Evolutionary conservation across 768 basidiomycete genomes (phyloP), one percentile per base, ranked within the genome.

Genomic region (Baorangia bicolor): DNA sequence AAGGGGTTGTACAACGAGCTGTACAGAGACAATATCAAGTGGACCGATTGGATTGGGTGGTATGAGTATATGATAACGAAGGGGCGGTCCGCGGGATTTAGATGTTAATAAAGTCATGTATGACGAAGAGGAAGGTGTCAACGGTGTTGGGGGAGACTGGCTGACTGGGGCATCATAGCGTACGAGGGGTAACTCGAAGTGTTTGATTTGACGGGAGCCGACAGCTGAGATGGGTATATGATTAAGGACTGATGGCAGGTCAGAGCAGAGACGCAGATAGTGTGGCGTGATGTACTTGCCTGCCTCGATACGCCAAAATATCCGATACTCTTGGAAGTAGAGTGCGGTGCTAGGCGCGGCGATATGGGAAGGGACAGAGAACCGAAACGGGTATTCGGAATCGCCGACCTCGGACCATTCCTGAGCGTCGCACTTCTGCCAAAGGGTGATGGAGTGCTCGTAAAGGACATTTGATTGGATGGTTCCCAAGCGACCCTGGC

Each of bases 271-370:
- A 38, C 56, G 20, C 7, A 35, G 45, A 49, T 35, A 40, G 41
- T 31, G 34, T 45, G 38, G 39, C 13, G 50, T n/a, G 50, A 48
- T 58, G 43, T 14, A 78, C 85, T 59, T 60, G 85, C 90, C 80
- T 59, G 91, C 91, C 75, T 94, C 92, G 53, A 94, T 77, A 50
- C 90, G 79, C 92, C 92, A 94, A 66, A 82, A 82, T 66, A 88
- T 84, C 41, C 86, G 80, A 70, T 91, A 94, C 63, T 86, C 87
- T 61, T 87, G 87, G 64, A 85, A 90, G 56, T 83, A 78, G 37
- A 72, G 63, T 14, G 86, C 81, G 45, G 86, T 85, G 69, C 86
- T 87, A 63, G 84, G 86, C 38, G 88, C 88, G 16, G 78, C 71
- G 48, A 81, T 78, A 58, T 79, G 77, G 53, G 80, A 68, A 27